Base-by-base conservation (phyloP, 1,139 yeast species). In the Yarrowia galli region DNA sequence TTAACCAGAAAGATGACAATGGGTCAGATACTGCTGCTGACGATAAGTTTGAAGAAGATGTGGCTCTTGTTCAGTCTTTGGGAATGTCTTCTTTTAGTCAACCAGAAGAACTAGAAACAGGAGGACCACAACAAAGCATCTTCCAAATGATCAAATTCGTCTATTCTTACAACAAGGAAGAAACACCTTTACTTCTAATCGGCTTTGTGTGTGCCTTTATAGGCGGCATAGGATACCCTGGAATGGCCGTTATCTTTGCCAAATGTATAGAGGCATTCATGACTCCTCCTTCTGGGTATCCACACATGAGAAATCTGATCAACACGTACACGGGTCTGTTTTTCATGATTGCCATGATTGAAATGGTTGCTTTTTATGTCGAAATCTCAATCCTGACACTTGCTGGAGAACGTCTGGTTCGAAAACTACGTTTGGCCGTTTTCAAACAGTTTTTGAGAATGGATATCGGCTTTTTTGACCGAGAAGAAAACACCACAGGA, bases 391-490 rank as follows among this genome's bases (percentile, higher is more conserved):
- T 72, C 64, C 71, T 65, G 3, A 65, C 61, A 0, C 38, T 60
- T 2, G 71, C 71, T 20, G 70, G 72, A 15, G 75, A 75, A 32
- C 71, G 73, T 22, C 71, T 79, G 36, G 79, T 78, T 23, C 74
- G 79, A 42, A 71, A 70, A 43, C 74, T 79, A 28, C 75, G 81
- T 12, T 71, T 72, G 67, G 68, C 71, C 8, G 74, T 78, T 16
- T 77, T 79, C 73, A 65, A 73, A 28, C 80, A 78, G 68, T 73
- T 74, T 67, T 65, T 92, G 72, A 84, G 89, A 25, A 95, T 91
- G 78, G 97, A 92, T 76, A 86, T 92, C 71, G 91, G 89, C 72
- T 92, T 91, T 75, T 92, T 89, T 75, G 98, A 92, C 74, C 84
- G 85, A 43, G 91, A 92, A 58, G 65, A 60, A 6, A 77, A 79